Evolutionary conservation across 2,329 filamentous ascomycete species (phyloP).

Genomic region (Fusarium paranaense): DNA sequence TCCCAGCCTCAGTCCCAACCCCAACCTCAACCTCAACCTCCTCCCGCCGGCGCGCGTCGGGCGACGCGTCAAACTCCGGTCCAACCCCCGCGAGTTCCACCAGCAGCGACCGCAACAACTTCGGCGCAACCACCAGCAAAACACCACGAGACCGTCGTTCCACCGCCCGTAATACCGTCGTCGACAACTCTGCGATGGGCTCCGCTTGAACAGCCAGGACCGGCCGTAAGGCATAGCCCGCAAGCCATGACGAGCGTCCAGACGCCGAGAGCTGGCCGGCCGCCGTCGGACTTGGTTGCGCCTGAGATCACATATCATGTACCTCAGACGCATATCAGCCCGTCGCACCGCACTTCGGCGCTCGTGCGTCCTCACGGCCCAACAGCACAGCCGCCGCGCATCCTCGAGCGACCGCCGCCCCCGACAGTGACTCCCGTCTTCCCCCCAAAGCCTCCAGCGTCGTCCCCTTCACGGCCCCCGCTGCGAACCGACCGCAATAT

Average conservation of each 20-base stretch:
- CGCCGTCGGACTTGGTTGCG: conserved; percentile 51
- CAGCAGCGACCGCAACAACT: conserved; percentile 13
- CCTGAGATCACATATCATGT: conserved; percentile 57
- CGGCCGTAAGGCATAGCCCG: conserved; percentile 14
- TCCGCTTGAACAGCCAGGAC: conserved; percentile 40
- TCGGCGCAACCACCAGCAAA: conserved; percentile 19
- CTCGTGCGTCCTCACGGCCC: conserved; percentile 51
- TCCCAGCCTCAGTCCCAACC: conserved; percentile 11
- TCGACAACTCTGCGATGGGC: conserved; percentile 40
- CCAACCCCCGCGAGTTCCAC: conserved; percentile 41
- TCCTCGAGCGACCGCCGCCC: conserved; percentile 43
- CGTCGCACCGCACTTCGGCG: conserved; percentile 43
- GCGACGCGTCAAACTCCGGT: conserved; percentile 55
- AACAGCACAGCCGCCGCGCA: conserved; percentile 47
- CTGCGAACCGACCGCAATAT: conserved; percentile 77
- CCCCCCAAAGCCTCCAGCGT: conserved; percentile 49
- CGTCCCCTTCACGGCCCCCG: conserved; percentile 48
- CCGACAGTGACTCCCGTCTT: conserved; percentile 49
- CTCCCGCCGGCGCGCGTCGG: conserved; percentile 49
- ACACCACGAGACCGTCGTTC: conserved; percentile 30
- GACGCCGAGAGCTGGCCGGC: conserved; percentile 34
- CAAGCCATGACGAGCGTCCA: conserved; percentile 40
- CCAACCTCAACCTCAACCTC: conserved; percentile 25
- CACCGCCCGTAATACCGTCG: conserved; percentile 31
- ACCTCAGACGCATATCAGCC: conserved; percentile 47